Percentiles rank a stretch among this genome's conserved stretches.
These are phyloP conservation scores for Sextonia rubra DNA, from an alignment of 164 flowering plant species.

Conservation along the genomic window DNA sequence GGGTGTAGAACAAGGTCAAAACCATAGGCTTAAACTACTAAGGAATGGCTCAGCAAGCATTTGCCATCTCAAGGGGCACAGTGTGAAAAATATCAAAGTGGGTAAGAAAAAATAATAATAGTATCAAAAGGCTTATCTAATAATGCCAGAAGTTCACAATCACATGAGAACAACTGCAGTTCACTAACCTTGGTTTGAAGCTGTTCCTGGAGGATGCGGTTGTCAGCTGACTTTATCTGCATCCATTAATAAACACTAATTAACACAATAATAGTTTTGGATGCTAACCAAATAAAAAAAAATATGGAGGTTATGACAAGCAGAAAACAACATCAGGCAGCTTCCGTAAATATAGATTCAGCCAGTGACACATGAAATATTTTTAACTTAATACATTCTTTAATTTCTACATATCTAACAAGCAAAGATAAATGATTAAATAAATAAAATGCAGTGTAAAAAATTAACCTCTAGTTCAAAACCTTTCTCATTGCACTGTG, in stretches of 20 bases:
- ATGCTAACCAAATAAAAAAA: background rate
- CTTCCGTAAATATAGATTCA: background rate
- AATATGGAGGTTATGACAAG: background rate
- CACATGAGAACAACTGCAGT: background rate
- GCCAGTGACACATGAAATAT: background rate
- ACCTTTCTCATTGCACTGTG: slow-evolving; percentile 84
- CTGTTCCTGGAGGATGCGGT: slow-evolving; percentile 90
- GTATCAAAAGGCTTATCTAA: too few relatives aligned
- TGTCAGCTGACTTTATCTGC: slow-evolving; percentile 96
- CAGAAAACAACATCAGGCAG: background rate
- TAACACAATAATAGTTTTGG: background rate
- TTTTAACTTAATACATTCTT: too few relatives aligned
- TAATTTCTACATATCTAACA: background rate
- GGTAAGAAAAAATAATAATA: background rate
- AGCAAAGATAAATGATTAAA: background rate
- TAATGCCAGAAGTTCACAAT: background rate
- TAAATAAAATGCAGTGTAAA: background rate
- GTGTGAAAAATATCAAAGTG: background rate
- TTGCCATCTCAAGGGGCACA: background rate
- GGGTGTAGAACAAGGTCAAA: background rate
- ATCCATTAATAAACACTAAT: slow-evolving; percentile 9
- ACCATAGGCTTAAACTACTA: background rate
- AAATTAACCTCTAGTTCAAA: slow-evolving; percentile 87
- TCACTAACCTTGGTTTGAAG: slow-evolving; percentile 73
- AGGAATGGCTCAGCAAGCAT: background rate